A percentile compares a stretch with the other conserved stretches of the same genome.
Evolutionary conservation across 1,284 basidiomycete species (phyloP).

Genomic region (Hemileccinum hortonii): DNA sequence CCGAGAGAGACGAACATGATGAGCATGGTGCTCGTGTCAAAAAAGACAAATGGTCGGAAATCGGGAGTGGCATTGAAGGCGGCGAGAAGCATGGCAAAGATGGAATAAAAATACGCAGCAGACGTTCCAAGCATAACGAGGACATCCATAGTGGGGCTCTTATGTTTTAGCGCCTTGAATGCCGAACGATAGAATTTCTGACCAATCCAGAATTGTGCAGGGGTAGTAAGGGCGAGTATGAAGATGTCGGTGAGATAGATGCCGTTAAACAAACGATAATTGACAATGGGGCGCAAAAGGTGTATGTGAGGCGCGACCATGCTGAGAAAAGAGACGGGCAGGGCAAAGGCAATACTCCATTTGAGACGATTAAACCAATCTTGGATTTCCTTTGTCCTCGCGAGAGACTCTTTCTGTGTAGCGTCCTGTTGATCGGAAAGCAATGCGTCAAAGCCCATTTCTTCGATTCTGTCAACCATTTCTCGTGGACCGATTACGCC

Average conservation of each 20-base stretch:
- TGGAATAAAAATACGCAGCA: constrained; percentile 89
- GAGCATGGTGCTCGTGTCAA: constrained; percentile 99
- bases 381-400: constrained; percentile 87
- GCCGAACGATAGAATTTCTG: constrained; percentile 86
- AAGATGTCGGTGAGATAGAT: constrained; percentile 85
- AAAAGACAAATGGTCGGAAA: constrained; percentile 88
- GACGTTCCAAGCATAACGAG: constrained; percentile 95
- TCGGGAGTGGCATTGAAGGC: constrained; percentile 62
- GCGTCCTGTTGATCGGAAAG: constrained; percentile 80
- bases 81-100: constrained; percentile 69
- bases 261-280: constrained; percentile 53
- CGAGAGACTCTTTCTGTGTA: constrained; percentile 88
- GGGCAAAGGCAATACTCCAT: constrained; percentile 75
- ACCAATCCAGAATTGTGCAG: constrained; percentile 93
- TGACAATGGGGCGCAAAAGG: constrained; percentile 52
- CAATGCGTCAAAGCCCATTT: constrained; percentile 89
- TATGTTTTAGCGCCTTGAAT: constrained; percentile 88
- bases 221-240: constrained; percentile 83
- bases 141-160: constrained; percentile 94
- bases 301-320: constrained; percentile 85
- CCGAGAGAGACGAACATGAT: constrained; percentile 97
- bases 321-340: constrained; percentile 90
- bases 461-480: constrained; percentile 84
- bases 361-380: constrained; percentile 87
- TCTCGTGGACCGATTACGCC: constrained; percentile 74